Percentiles rank a stretch among this genome's conserved stretches.
These are phyloP conservation scores for Coemansia pectinata DNA, from an alignment of 192 early-diverging fungal species.

Conservation along the genomic window DNA sequence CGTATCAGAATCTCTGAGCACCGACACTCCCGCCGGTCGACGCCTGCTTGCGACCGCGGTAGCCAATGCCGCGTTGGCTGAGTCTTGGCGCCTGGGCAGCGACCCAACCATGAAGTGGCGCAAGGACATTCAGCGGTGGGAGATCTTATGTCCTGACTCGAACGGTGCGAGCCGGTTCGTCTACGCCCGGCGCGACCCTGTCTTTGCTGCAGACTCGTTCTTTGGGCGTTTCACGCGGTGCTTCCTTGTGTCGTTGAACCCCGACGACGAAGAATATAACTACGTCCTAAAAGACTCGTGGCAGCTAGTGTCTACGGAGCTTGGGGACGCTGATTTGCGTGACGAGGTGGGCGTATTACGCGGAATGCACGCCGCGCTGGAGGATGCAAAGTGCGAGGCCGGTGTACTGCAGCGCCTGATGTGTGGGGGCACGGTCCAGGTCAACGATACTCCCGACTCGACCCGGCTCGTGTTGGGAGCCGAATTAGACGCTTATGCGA, in stretches of 20 bases:
- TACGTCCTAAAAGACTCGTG: constrained; percentile 50
- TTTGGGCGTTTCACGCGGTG: constrained; percentile 49
- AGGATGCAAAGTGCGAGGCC: constrained; percentile 3
- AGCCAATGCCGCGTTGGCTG: constrained; percentile 13
- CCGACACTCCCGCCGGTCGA: neutral
- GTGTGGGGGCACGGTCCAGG: constrained; percentile 41
- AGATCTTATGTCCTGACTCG: constrained; percentile 28
- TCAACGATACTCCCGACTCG: constrained; percentile 27
- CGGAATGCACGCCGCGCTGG: constrained; percentile 29
- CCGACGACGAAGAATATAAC: constrained; percentile 4
- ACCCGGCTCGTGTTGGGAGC: constrained; percentile 33
- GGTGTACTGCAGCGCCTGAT: constrained; percentile 30
- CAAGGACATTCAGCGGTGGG: constrained; percentile 31
- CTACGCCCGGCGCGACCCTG: constrained; percentile 25
- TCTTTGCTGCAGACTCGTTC: constrained; percentile 42
- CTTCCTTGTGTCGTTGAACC: constrained; percentile 22
- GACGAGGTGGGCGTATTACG: constrained; percentile 44
- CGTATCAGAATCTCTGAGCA: neutral
- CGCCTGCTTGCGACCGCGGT: constrained; percentile 6
- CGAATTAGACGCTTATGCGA: constrained; percentile 19
- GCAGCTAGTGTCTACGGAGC: constrained; percentile 28
- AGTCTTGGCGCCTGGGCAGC: constrained; percentile 38
- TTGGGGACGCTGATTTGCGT: neutral
- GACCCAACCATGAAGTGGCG: constrained; percentile 47
- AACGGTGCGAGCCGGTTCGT: neutral